Evolutionary conservation across 345 rosid genomes (phyloP).

Genomic region (Eucalyptus microcorys): DNA sequence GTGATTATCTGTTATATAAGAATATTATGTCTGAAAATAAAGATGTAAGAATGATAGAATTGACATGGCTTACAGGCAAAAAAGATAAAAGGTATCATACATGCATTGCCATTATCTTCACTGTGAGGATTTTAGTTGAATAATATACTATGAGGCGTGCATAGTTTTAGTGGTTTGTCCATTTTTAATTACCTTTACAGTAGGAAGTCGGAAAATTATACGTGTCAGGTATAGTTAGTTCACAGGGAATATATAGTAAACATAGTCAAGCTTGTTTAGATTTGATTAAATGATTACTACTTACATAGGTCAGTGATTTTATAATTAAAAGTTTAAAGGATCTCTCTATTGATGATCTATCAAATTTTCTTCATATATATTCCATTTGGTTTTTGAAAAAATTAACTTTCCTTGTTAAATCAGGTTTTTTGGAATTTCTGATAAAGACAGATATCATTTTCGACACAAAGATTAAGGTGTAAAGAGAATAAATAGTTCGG

Average conservation of each 20-base stretch:
- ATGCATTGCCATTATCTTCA: background rate
- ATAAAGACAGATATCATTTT: background rate
- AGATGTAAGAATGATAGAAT: background rate
- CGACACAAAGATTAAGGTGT: background rate
- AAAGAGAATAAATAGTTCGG: background rate
- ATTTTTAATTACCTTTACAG: background rate
- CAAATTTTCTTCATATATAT: background rate
- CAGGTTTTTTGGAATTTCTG: background rate
- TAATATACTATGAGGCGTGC: background rate
- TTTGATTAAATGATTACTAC: background rate
- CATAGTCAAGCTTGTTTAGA: background rate
- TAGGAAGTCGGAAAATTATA: background rate
- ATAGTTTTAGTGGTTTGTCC: background rate
- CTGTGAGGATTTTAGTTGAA: background rate
- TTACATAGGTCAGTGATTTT: background rate
- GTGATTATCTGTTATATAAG: background rate
- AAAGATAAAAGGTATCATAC: background rate
- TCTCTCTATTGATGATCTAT: background rate
- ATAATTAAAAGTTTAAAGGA: background rate
- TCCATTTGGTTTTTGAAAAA: background rate
- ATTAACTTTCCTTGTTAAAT: background rate
- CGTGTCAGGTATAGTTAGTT: background rate
- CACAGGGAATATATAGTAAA: background rate
- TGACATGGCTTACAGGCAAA: background rate
- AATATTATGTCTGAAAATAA: background rate